A percentile compares a stretch with the other conserved stretches of the same genome.
phyloP scores from a whole-genome alignment of 179 eudicot genomes.

The Patellifolia procumbens region DNA sequence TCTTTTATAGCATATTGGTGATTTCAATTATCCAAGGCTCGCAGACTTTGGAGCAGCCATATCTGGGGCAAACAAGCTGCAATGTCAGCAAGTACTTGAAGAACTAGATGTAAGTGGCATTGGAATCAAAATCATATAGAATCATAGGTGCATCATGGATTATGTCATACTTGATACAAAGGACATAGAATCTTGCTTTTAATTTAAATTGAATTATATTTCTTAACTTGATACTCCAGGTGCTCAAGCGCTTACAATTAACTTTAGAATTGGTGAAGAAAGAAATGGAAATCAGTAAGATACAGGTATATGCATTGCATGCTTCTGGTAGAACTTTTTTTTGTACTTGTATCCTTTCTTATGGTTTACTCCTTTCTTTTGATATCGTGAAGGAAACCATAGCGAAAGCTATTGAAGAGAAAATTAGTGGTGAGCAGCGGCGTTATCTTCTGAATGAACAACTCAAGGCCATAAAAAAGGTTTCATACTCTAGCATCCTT shows the following conservation, averaged over 20 bases:
- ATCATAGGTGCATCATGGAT: neutral
- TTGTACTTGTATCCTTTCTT: constrained; percentile 3
- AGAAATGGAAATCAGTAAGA: constrained; percentile 98
- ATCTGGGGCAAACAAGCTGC: constrained; percentile 81
- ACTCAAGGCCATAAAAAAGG: constrained; percentile 98
- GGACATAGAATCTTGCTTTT: neutral
- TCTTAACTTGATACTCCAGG: constrained; percentile 42
- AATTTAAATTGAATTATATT: neutral
- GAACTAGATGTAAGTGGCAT: constrained; percentile 82
- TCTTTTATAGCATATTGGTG: constrained; percentile 83
- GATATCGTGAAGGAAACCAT: constrained; percentile 70
- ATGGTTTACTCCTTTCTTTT: constrained; percentile 13
- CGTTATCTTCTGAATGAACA: constrained; percentile 96
- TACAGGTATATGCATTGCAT: constrained; percentile 63
- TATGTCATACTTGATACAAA: neutral
- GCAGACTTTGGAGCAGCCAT: constrained; percentile 99
- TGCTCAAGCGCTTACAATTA: constrained; percentile 78
- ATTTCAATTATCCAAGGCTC: constrained; percentile 86
- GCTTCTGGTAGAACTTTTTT: constrained; percentile 16
- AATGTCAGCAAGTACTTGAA: constrained; percentile 92
- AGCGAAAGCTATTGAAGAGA: constrained; percentile 99
- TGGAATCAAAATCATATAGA: constrained; percentile 5
- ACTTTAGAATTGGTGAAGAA: constrained; percentile 91
- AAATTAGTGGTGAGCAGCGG: constrained; percentile 96
- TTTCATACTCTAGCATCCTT: constrained; percentile 7